These are phyloP conservation scores for Backusella parvicylindrica DNA, from an alignment of 192 early-diverging fungal genomes.

Conservation along the genomic window DNA sequence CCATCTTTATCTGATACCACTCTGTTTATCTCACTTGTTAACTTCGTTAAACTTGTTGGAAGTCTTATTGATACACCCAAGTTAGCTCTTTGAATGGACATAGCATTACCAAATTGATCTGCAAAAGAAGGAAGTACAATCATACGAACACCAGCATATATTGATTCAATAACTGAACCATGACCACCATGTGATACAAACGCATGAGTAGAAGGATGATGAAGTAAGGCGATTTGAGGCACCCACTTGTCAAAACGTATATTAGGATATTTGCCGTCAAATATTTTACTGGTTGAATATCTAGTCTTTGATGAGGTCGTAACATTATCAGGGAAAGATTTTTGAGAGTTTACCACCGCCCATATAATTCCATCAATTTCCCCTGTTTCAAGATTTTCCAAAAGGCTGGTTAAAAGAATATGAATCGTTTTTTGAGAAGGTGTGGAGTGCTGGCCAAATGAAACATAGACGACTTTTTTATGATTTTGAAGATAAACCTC, in stretches of 20 bases:
- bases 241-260: conserved; percentile 15
- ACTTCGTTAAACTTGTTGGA: not conserved
- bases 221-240: conserved; percentile 29
- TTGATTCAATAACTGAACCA: conserved; percentile 25
- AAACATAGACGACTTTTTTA: conserved; percentile 18
- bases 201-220: conserved; percentile 15
- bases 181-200: conserved; percentile 33
- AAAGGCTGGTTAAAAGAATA: conserved; percentile 15
- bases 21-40: not conserved
- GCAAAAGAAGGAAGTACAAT: conserved; percentile 27
- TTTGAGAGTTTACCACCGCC: not conserved
- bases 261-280: not conserved
- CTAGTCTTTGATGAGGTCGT: not conserved
- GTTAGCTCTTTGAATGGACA: not conserved
- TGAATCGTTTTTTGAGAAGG: not conserved
- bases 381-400: conserved; percentile 14
- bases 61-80: not conserved
- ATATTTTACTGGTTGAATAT: not conserved
- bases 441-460: conserved; percentile 26
- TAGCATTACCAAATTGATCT: conserved; percentile 21
- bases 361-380: conserved; percentile 35
- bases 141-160: conserved; percentile 27
- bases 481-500: conserved; percentile 15
- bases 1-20: not conserved
- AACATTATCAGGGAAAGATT: not conserved